Percentiles rank a stretch among this genome's conserved stretches.
phyloP scores from a whole-genome alignment of 2,329 filamentous ascomycete genomes.

The Daldinia eschscholtzii region DNA sequence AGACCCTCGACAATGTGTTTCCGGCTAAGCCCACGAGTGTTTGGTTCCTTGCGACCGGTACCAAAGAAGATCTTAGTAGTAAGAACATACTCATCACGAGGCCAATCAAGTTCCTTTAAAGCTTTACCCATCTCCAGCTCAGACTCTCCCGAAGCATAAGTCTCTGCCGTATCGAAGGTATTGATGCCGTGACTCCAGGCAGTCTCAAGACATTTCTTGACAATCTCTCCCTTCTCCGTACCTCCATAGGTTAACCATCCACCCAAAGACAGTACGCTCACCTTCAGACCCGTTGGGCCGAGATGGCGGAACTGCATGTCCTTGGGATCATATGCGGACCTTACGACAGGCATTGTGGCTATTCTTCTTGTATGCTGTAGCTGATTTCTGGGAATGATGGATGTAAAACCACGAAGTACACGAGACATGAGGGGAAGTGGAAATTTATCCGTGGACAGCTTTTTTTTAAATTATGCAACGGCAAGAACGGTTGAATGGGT shows the following conservation, averaged over 20 bases:
- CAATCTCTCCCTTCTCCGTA: slow-evolving; percentile 54
- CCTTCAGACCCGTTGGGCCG: slow-evolving; percentile 58
- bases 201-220: slow-evolving; percentile 60
- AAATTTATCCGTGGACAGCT: neutral
- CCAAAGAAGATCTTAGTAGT: slow-evolving; percentile 65
- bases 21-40: slow-evolving; percentile 63
- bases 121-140: slow-evolving; percentile 66
- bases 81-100: slow-evolving; percentile 66
- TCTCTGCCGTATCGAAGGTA: slow-evolving; percentile 67
- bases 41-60: slow-evolving; percentile 69
- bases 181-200: slow-evolving; percentile 67
- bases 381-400: slow-evolving; percentile 23
- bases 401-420: slow-evolving; percentile 19
- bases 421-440: slow-evolving; percentile 36
- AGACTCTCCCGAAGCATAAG: slow-evolving; percentile 61
- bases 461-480: slow-evolving; percentile 1
- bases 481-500: neutral
- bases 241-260: slow-evolving; percentile 52
- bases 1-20: slow-evolving; percentile 69
- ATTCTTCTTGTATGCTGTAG: slow-evolving; percentile 30
- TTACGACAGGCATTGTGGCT: slow-evolving; percentile 46
- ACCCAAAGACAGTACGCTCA: slow-evolving; percentile 58
- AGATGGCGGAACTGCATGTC: slow-evolving; percentile 60
- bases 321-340: slow-evolving; percentile 48
- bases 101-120: slow-evolving; percentile 65